A percentile compares a stretch with the other conserved stretches of the same genome.
Conservation (phyloP, 768 basidiomycete genomes). For the Tulasnella calospora region DNA sequence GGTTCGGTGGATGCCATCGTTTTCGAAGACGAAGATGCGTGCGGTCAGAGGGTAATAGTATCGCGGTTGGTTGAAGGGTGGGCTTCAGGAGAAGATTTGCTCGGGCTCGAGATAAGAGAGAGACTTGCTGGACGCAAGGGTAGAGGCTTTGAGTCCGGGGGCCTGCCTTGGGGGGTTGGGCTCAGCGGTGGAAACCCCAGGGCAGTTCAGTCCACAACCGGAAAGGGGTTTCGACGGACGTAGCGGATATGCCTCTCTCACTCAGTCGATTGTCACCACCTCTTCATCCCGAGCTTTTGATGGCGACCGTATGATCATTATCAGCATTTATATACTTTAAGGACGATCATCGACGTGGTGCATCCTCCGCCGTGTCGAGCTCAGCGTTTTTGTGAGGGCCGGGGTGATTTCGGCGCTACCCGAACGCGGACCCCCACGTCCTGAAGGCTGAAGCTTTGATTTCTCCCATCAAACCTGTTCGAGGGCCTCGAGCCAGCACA, state of each 20-base stretch:
- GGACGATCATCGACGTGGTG: too few relatives aligned
- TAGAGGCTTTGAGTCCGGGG: background rate
- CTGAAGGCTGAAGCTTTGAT: background rate
- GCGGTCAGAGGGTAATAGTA: background rate
- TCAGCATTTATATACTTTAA: too few relatives aligned
- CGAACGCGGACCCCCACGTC: background rate
- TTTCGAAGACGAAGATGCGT: too few relatives aligned
- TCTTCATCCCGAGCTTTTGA: too few relatives aligned
- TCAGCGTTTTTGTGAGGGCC: too few relatives aligned
- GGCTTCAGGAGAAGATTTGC: background rate
- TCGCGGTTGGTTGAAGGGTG: too few relatives aligned
- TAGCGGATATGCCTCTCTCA: background rate
- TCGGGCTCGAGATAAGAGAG: background rate
- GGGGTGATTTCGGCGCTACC: background rate
- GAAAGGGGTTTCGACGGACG: conserved; percentile 5
- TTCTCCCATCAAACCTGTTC: background rate
- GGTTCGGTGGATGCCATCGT: background rate
- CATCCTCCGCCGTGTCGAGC: too few relatives aligned
- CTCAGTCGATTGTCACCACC: too few relatives aligned
- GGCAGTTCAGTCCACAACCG: background rate
- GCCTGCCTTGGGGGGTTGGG: background rate
- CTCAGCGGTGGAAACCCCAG: background rate
- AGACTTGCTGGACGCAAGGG: background rate
- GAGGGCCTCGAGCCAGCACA: background rate
- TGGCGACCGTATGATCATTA: background rate